Percentiles rank a stretch among this genome's conserved stretches.
phyloP scores from a whole-genome alignment of 2,329 filamentous ascomycete species.

The Tricladium varicosporioides region DNA sequence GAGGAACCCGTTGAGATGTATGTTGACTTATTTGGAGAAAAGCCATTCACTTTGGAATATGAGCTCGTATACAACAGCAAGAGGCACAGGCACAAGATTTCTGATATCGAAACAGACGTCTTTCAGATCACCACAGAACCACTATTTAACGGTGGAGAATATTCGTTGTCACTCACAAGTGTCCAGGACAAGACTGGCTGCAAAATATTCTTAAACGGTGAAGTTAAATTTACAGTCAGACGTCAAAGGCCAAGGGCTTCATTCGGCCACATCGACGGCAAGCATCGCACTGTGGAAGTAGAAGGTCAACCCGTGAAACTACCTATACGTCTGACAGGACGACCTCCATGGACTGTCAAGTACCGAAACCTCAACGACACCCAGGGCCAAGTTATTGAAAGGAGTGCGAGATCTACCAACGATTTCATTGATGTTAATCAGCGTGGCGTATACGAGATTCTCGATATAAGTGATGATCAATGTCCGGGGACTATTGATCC shows the following conservation, averaged over 20 bases:
- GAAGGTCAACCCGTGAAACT: slow-evolving; percentile 73
- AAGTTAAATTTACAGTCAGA: slow-evolving; percentile 80
- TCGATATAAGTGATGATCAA: slow-evolving; percentile 72
- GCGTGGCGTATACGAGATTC: slow-evolving; percentile 76
- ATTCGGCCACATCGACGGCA: slow-evolving; percentile 84
- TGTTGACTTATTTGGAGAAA: slow-evolving; percentile 74
- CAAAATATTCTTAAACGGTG: slow-evolving; percentile 80
- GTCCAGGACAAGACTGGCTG: slow-evolving; percentile 85
- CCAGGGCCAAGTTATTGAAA: slow-evolving; percentile 46
- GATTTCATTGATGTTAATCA: slow-evolving; percentile 64
- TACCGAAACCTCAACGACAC: slow-evolving; percentile 66
- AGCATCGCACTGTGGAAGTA: slow-evolving; percentile 69
- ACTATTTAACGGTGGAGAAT: slow-evolving; percentile 81
- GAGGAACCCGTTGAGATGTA: slow-evolving; percentile 76
- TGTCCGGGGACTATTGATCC: slow-evolving; percentile 81
- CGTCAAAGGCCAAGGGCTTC: slow-evolving; percentile 83
- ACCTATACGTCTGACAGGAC: slow-evolving; percentile 81
- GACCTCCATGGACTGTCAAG: slow-evolving; percentile 77
- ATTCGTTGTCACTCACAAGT: slow-evolving; percentile 80
- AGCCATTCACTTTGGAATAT: slow-evolving; percentile 87
- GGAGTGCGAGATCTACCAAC: slow-evolving; percentile 53
- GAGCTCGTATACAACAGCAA: slow-evolving; percentile 89
- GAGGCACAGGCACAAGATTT: slow-evolving; percentile 65
- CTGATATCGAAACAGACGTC: slow-evolving; percentile 58
- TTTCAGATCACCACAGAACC: slow-evolving; percentile 74